phyloP scores from a whole-genome alignment of 352 stramenopile species.

The Paralagenidium karlingii region DNA sequence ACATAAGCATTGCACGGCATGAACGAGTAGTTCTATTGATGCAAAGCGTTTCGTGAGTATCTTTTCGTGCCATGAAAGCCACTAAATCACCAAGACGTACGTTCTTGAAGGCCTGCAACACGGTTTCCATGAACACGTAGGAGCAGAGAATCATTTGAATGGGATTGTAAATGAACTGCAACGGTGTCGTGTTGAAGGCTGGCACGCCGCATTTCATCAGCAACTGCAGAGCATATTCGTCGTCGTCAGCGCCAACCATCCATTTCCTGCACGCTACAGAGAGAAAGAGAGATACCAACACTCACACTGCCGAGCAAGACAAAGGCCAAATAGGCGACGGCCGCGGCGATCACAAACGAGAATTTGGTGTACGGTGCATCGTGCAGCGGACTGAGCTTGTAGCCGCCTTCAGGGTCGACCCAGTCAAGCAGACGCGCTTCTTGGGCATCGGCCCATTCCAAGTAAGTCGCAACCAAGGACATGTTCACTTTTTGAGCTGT shows the following conservation, averaged over 20 bases:
- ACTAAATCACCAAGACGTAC: conserved; percentile 10
- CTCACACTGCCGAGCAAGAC: conserved; percentile 45
- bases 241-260: no score
- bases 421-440: conserved; percentile 35
- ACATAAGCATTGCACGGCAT: conserved; percentile 84
- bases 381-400: conserved; percentile 48
- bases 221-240: no score
- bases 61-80: not conserved
- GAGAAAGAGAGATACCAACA: no score
- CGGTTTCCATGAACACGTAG: conserved; percentile 89
- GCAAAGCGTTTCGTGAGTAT: no score
- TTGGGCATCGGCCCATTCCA: conserved; percentile 35
- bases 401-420: conserved; percentile 36
- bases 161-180: conserved; percentile 94
- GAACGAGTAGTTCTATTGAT: conserved; percentile 51
- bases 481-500: not conserved
- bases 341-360: conserved; percentile 37
- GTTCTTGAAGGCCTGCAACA: conserved; percentile 79
- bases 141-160: conserved; percentile 88
- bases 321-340: conserved; percentile 49
- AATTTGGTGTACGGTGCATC: conserved; percentile 56
- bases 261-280: no score
- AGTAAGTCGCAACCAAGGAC: conserved; percentile 14
- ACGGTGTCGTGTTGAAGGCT: conserved; percentile 31
- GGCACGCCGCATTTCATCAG: conserved; percentile 40